A percentile compares a stretch with the other conserved stretches of the same genome.
phyloP scores from a whole-genome alignment of 75 land plant genomes.

The Cunninghamia lanceolata region DNA sequence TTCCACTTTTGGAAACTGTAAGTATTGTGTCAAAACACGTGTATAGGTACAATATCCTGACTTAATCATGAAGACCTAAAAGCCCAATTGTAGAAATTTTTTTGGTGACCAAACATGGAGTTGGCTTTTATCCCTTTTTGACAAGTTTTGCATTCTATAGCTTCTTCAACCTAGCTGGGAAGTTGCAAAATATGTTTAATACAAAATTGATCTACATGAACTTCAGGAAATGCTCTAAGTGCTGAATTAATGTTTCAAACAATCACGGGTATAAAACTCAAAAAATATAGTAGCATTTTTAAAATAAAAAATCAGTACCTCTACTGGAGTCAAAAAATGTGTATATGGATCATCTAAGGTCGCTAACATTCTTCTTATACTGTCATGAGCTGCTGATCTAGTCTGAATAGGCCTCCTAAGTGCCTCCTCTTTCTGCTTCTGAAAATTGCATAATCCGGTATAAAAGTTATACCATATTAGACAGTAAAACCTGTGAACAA shows the following conservation, averaged over 20 bases:
- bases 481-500: background rate
- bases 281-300: no score
- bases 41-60: background rate
- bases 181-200: slow-evolving; percentile 1
- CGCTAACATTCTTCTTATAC: slow-evolving; percentile 68
- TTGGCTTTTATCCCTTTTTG: background rate
- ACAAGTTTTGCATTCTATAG: background rate
- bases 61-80: background rate
- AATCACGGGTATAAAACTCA: background rate
- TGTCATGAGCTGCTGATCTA: slow-evolving; percentile 75
- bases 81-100: background rate
- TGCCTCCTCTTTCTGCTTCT: slow-evolving; percentile 73
- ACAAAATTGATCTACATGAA: background rate
- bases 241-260: background rate
- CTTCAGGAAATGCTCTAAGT: background rate
- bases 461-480: slow-evolving; percentile 15
- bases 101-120: background rate
- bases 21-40: background rate
- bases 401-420: slow-evolving; percentile 53
- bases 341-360: slow-evolving; percentile 89
- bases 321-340: slow-evolving; percentile 76
- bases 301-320: slow-evolving; percentile 35
- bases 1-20: background rate
- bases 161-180: background rate
- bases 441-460: slow-evolving; percentile 19